phyloP scores from a whole-genome alignment of 1,284 basidiomycete species.

The Thecaphora thlaspeos region DNA sequence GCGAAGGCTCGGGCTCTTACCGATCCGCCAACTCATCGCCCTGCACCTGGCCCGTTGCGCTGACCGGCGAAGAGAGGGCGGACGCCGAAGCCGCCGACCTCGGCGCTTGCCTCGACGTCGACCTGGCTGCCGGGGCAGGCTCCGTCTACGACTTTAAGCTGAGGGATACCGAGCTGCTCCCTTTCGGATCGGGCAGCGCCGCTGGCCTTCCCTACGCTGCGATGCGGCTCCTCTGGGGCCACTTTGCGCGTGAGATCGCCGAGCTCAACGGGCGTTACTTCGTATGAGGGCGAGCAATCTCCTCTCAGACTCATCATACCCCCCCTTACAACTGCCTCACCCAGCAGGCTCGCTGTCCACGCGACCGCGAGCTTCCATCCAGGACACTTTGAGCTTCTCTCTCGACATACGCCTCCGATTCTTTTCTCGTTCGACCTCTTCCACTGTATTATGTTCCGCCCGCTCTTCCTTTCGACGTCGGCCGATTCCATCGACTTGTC shows the following conservation, averaged over 20 bases:
- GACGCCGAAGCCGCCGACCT: constrained; percentile 15
- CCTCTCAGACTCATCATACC: too few relatives aligned
- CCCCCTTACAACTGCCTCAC: too few relatives aligned
- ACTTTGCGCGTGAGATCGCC: constrained; percentile 43
- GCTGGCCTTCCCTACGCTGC: constrained; percentile 28
- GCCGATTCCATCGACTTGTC: too few relatives aligned
- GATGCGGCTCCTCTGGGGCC: constrained; percentile 42
- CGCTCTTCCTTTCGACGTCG: too few relatives aligned
- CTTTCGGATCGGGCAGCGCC: constrained; percentile 40
- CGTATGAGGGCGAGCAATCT: constrained; percentile 8
- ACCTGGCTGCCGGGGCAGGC: constrained; percentile 43
- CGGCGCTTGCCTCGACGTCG: constrained; percentile 21
- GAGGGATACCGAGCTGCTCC: constrained; percentile 19
- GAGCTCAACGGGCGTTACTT: constrained; percentile 50
- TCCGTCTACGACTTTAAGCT: constrained; percentile 35
- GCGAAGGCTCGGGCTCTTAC: constrained; percentile 31
- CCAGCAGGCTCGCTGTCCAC: too few relatives aligned
- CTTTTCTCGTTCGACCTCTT: too few relatives aligned
- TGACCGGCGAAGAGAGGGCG: not conserved
- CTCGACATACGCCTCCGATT: too few relatives aligned
- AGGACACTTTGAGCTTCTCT: too few relatives aligned
- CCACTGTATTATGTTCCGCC: too few relatives aligned
- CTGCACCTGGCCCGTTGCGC: constrained; percentile 9
- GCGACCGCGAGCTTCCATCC: too few relatives aligned
- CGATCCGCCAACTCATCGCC: constrained; percentile 25